phyloP scores from a whole-genome alignment of 2,329 filamentous ascomycete species.

The Coleophoma eucalyptorum region DNA sequence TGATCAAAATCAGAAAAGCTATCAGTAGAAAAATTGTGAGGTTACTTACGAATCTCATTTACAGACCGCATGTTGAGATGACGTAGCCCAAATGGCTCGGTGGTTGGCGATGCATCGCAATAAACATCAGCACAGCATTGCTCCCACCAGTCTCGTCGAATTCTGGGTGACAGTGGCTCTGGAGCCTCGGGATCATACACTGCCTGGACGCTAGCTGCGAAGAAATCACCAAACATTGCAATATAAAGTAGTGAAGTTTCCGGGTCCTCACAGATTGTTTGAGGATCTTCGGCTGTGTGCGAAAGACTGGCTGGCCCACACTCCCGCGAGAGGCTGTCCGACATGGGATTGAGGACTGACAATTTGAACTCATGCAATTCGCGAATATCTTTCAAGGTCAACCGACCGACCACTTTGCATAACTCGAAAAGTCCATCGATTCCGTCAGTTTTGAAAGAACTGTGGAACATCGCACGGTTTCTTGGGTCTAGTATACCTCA shows the following conservation, averaged over 20 bases:
- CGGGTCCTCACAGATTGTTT: not conserved
- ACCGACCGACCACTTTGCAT: conserved; percentile 20
- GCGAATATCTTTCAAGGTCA: conserved; percentile 29
- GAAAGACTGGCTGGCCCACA: not conserved
- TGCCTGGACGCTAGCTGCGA: not conserved
- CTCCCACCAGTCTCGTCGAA: not conserved
- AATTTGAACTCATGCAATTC: conserved; percentile 4
- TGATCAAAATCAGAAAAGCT: too few species aligned
- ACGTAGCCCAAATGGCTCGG: not conserved
- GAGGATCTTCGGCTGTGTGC: not conserved
- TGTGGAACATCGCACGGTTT: conserved; percentile 19
- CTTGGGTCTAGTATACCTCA: conserved; percentile 2
- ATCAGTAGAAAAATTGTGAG: not conserved
- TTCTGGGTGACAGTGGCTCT: not conserved
- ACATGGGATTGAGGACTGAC: not conserved
- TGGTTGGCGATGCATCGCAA: not conserved
- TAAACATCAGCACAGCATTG: not conserved
- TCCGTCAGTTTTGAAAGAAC: conserved; percentile 19
- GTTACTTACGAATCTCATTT: not conserved
- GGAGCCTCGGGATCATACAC: not conserved
- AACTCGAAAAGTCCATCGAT: conserved; percentile 28
- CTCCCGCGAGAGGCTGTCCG: not conserved
- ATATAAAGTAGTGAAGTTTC: not conserved
- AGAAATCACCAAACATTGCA: not conserved
- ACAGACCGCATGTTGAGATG: not conserved